Evolutionary conservation across 345 rosid genomes (phyloP), one percentile per base, ranked within the genome.

Genomic region (Arabidopsis suecica): DNA sequence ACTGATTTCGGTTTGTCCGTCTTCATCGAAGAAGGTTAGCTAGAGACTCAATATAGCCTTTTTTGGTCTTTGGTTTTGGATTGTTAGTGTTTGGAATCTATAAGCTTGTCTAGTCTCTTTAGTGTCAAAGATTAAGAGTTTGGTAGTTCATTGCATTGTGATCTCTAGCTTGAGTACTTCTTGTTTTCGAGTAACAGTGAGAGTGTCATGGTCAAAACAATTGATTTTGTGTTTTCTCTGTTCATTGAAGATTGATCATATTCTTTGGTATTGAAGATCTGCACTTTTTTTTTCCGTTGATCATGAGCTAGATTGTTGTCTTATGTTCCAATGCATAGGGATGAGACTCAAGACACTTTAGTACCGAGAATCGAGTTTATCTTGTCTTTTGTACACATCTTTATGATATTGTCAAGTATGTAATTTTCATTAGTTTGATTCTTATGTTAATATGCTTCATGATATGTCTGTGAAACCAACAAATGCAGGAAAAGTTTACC

Each of bases 1-100:
- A 90, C 93, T 8, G 98, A 88, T 80, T 93, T 93, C 62, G 96
- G 98, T 3, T 68, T 88, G 79, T 93, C 98, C 2, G 94, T 93
- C 2, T 93, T 84, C 86, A 86, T 88, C 13, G 93, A 90, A 65
- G 93, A 93, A 84, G 98, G 98, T 90, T 34, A 68, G 18, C 38
- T 58, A 1, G 3, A 28, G 28, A 12, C 47, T 45, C 1, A 16
- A 16, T 16, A 25, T 25, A 25, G 28, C 28, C 28, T 25, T 25
- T 25, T 25, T 25, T 25, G 28, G 28, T 25, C 28, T 25, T 25
- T 33, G 18, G 48, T 4, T 13, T 41, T 25, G 7, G 51, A 41
- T 7, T 40, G 36, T 12, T 6, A 14, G 28, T 30, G 25, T 63
- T 63, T 28, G 7, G 40, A 60, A 59, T 23, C 36, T 58, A 12